phyloP scores from a whole-genome alignment of 2,329 filamentous ascomycete species.

The Fusarium subglutinans region DNA sequence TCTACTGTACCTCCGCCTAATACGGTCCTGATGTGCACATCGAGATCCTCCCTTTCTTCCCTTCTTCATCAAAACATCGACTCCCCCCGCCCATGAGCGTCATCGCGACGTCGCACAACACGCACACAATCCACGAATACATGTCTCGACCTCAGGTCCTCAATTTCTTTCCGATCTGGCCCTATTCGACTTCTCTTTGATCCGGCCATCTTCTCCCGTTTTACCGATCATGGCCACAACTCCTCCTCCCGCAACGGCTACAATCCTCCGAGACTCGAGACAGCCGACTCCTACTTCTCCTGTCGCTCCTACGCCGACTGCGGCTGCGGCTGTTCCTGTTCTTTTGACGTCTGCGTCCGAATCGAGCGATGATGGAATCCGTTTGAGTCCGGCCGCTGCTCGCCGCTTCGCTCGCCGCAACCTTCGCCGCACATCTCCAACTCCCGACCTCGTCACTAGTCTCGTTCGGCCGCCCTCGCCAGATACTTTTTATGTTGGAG shows the following conservation, averaged over 20 bases:
- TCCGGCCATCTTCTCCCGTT: not conserved
- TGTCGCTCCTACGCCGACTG: not conserved
- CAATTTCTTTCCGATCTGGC: slow-evolving; percentile 8
- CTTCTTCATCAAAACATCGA: slow-evolving; percentile 7
- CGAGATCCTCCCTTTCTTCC: slow-evolving; percentile 29
- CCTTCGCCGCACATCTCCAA: slow-evolving; percentile 48
- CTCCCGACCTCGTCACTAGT: slow-evolving; percentile 53
- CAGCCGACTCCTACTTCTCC: slow-evolving; percentile 25
- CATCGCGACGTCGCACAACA: slow-evolving; percentile 29
- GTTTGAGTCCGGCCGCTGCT: slow-evolving; percentile 48
- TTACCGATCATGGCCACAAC: slow-evolving; percentile 34
- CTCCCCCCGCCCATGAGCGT: slow-evolving; percentile 24
- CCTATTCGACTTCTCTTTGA: slow-evolving; percentile 4
- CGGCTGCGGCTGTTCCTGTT: not conserved
- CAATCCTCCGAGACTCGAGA: slow-evolving; percentile 10
- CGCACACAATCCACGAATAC: slow-evolving; percentile 17
- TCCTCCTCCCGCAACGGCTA: slow-evolving; percentile 24
- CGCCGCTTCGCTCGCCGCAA: slow-evolving; percentile 50
- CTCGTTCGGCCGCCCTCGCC: slow-evolving; percentile 51
- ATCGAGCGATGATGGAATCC: slow-evolving; percentile 50
- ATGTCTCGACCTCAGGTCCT: slow-evolving; percentile 21
- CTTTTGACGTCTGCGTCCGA: slow-evolving; percentile 43
- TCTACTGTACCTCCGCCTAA: slow-evolving; percentile 15
- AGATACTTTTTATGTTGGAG: slow-evolving; percentile 47
- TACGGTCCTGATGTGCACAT: slow-evolving; percentile 28